A percentile compares a stretch with the other conserved stretches of the same genome.
Evolutionary conservation across 306 rosid genomes (phyloP).

Genomic region (Sechiopsis laciniata): DNA sequence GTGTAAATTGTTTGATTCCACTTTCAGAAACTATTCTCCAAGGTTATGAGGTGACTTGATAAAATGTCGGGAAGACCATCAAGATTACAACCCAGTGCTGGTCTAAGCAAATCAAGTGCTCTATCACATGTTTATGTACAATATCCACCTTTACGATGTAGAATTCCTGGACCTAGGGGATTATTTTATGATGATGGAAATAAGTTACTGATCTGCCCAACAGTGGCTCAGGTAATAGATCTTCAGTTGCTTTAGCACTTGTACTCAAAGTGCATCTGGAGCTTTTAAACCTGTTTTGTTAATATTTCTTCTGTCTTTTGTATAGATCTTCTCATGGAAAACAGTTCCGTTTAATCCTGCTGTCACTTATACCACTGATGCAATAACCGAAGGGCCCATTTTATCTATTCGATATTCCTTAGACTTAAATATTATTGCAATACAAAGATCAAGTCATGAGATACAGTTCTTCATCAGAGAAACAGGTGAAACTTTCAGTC

Average conservation of each 20-base stretch:
- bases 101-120: slow-evolving; percentile 66
- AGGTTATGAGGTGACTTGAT: slow-evolving; percentile 23
- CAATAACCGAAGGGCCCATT: slow-evolving; percentile 75
- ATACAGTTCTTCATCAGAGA: slow-evolving; percentile 75
- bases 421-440: slow-evolving; percentile 66
- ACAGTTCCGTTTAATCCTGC: slow-evolving; percentile 64
- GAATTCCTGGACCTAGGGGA: slow-evolving; percentile 57
- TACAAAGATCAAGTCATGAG: slow-evolving; percentile 71
- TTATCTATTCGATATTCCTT: slow-evolving; percentile 76
- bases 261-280: slow-evolving; percentile 3
- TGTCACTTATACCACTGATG: slow-evolving; percentile 53
- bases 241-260: background rate
- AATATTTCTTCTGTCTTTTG: background rate
- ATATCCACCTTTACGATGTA: slow-evolving; percentile 67
- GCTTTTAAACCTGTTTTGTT: background rate
- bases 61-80: slow-evolving; percentile 82
- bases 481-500: slow-evolving; percentile 65
- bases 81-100: slow-evolving; percentile 60
- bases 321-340: slow-evolving; percentile 88
- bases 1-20: slow-evolving; percentile 22
- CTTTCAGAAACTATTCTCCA: slow-evolving; percentile 15
- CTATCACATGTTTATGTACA: slow-evolving; percentile 85
- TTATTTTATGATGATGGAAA: slow-evolving; percentile 90
- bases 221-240: slow-evolving; percentile 61
- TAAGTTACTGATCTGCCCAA: slow-evolving; percentile 67